Base-by-base conservation (phyloP, 306 rosid species). In the Parietaria judaica region DNA sequence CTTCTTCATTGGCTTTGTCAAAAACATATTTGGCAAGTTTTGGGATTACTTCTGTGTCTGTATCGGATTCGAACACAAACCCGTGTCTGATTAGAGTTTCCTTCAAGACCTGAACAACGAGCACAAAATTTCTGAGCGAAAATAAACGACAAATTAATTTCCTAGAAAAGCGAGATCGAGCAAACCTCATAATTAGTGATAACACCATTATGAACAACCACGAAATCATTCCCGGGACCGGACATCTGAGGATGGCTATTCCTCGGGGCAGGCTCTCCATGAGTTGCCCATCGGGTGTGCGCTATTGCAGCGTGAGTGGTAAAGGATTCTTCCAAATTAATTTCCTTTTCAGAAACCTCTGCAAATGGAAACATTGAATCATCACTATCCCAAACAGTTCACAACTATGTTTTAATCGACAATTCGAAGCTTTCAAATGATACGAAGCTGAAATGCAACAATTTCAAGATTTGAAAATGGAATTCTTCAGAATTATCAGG, bases 261-360 rank as follows among this genome's bases (percentile, higher is more conserved):
- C 71, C 96, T 76, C 0, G 83, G 81, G 64, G 99, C 87, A 66
- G 99, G 99, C 64, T 88, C 99, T 45, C 96, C 99, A 43, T 92
- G 96, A 66, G 99, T 92, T 3, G 99, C 99, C 99, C 99, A 92
- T 5, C 96, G 90, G 46, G 99, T 92, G 65, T 92, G 99, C 4
- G 99, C 99, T 41, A 92, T 88, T 60, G 94, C 99, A 34, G 96
- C 87, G 17, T 92, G 99, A 54, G 71, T 65, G 14, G 78, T 58
- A 58, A 86, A 92, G 10, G 65, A 54, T 65, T 86, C 85, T 74
- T 86, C 86, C 81, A 92, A 82, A 69, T 86, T 81, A 60, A 92
- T 65, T 65, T 84, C 79, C 5, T 54, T 79, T 41, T 78, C 81
- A 51, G 71, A 80, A 57, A 86, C 94, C 61, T 92, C 96, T 92